Percentiles rank a stretch among this genome's conserved stretches.
phyloP scores from a whole-genome alignment of 2,329 filamentous ascomycete species.

The Periconia sp. region DNA sequence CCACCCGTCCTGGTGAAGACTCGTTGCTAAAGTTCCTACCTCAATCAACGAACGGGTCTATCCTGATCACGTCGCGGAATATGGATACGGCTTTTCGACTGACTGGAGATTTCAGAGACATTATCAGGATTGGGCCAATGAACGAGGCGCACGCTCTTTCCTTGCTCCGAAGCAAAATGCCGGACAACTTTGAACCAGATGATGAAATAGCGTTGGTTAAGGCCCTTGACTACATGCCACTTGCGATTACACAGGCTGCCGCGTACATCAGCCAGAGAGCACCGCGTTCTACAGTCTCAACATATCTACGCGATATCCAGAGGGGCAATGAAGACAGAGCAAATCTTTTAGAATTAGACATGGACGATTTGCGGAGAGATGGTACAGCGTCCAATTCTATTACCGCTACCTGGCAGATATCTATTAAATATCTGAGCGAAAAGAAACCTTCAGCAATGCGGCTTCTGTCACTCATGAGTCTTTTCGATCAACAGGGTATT shows the following conservation, averaged over 20 bases:
- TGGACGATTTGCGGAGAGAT: slow-evolving; percentile 33
- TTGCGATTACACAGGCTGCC: slow-evolving; percentile 42
- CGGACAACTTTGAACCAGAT: not conserved
- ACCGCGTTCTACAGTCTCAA: slow-evolving; percentile 9
- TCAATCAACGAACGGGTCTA: slow-evolving; percentile 15
- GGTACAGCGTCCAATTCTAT: slow-evolving; percentile 39
- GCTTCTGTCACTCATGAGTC: slow-evolving; percentile 54
- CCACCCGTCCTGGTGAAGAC: not conserved
- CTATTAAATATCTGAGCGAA: slow-evolving; percentile 38
- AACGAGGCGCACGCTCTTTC: slow-evolving; percentile 15
- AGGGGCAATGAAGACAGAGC: slow-evolving; percentile 35
- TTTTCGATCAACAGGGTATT: slow-evolving; percentile 53
- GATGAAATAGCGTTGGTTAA: slow-evolving; percentile 9
- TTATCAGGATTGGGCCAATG: slow-evolving; percentile 19
- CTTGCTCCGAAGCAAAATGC: slow-evolving; percentile 16
- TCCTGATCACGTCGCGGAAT: slow-evolving; percentile 20
- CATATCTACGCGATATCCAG: slow-evolving; percentile 49
- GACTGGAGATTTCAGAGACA: slow-evolving; percentile 16
- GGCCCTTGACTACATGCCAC: slow-evolving; percentile 36
- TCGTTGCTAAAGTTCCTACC: slow-evolving; percentile 10
- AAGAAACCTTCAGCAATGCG: slow-evolving; percentile 40
- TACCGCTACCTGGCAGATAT: slow-evolving; percentile 40
- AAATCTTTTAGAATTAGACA: slow-evolving; percentile 15
- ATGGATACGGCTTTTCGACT: slow-evolving; percentile 23
- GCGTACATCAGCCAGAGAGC: slow-evolving; percentile 29